Percentiles rank a stretch among this genome's conserved stretches.
Conservation (phyloP, 257 asterid species). For the Echites panduratus region DNA sequence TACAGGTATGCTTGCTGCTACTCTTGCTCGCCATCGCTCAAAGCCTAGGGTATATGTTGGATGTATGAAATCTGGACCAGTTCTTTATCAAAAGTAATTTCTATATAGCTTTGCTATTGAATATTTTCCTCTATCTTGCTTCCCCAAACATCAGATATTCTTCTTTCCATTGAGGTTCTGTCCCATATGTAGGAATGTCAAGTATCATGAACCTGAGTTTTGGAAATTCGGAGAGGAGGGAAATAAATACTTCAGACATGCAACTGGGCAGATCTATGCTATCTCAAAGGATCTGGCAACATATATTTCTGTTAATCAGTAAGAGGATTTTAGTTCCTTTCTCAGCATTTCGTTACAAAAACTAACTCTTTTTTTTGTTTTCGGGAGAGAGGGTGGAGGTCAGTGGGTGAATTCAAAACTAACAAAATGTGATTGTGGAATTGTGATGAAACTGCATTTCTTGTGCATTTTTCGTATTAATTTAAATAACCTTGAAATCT, state of each 20-base stretch:
- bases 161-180: not conserved
- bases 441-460: not conserved
- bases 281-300: constrained; percentile 32
- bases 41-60: constrained; percentile 28
- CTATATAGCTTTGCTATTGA: not conserved
- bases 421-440: not conserved
- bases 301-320: constrained; percentile 28
- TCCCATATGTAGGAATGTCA: constrained; percentile 17
- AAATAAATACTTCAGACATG: constrained; percentile 29
- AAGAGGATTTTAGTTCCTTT: constrained; percentile 4
- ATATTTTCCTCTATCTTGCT: not conserved
- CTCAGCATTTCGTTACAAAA: not conserved
- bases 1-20: constrained; percentile 23
- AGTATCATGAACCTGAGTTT: constrained; percentile 34
- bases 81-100: constrained; percentile 21
- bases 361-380: not conserved
- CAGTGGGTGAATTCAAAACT: too few relatives aligned
- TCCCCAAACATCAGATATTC: not conserved
- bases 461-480: not conserved
- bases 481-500: not conserved
- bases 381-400: too few relatives aligned
- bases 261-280: constrained; percentile 35
- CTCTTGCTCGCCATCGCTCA: constrained; percentile 19
- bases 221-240: constrained; percentile 36
- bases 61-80: constrained; percentile 38